A percentile compares a stretch with the other conserved stretches of the same genome.
Conservation (phyloP, 768 basidiomycete species). For the Tylopilus sp. region DNA sequence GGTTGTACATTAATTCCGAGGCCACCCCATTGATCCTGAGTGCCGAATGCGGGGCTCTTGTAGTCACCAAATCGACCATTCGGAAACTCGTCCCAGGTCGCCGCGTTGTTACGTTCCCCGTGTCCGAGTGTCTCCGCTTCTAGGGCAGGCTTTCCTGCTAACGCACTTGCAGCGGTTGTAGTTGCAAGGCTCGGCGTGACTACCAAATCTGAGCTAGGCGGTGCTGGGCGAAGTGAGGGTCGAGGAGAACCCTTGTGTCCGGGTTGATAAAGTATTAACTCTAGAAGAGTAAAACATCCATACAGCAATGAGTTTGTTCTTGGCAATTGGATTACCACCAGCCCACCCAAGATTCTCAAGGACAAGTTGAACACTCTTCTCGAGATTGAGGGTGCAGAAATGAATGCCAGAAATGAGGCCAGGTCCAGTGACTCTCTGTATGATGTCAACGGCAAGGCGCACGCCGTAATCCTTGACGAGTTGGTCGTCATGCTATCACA, state of each 20-base stretch:
- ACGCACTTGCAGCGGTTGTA: slow-evolving; percentile 53
- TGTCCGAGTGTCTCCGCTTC: slow-evolving; percentile 56
- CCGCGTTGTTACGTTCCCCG: slow-evolving; percentile 73
- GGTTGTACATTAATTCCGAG: slow-evolving; percentile 52
- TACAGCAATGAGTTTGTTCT: slow-evolving; percentile 71
- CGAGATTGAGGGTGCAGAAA: slow-evolving; percentile 95
- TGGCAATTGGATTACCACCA: slow-evolving; percentile 37
- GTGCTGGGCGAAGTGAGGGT: slow-evolving; percentile 28
- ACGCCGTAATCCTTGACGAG: slow-evolving; percentile 96
- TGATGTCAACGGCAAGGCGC: slow-evolving; percentile 76
- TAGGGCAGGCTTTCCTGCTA: slow-evolving; percentile 46
- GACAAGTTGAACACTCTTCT: slow-evolving; percentile 88
- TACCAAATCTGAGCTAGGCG: slow-evolving; percentile 36
- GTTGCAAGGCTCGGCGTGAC: slow-evolving; percentile 68
- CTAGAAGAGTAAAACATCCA: slow-evolving; percentile 13
- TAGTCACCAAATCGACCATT: slow-evolving; percentile 98
- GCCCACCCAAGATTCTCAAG: slow-evolving; percentile 80
- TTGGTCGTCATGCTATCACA: slow-evolving; percentile 81
- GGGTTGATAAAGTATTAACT: background rate
- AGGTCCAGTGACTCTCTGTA: slow-evolving; percentile 52
- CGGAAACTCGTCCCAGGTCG: slow-evolving; percentile 93
- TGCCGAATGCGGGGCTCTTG: slow-evolving; percentile 94
- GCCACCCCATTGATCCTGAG: slow-evolving; percentile 74
- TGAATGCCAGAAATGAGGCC: slow-evolving; percentile 75
- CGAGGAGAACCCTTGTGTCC: slow-evolving; percentile 40